Evolutionary conservation across 768 basidiomycete genomes (phyloP).

Genomic region (Boletus tomentosulus): DNA sequence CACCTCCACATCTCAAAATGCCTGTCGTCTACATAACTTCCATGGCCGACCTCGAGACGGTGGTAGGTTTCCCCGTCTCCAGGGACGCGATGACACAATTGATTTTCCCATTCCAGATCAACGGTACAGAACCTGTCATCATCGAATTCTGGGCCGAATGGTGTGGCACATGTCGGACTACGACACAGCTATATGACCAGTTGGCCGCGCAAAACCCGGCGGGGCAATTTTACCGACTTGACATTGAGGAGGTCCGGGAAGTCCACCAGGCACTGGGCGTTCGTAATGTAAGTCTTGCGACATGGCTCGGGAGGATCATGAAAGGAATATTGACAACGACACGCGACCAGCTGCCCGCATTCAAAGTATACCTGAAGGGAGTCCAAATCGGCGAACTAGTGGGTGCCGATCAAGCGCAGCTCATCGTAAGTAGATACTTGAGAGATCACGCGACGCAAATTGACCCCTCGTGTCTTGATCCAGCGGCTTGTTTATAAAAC

Average conservation of each 20-base stretch:
- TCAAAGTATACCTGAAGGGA: constrained; percentile 30
- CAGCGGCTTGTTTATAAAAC: constrained; percentile 28
- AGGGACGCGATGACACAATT: constrained; percentile 3
- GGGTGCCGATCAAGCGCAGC: constrained; percentile 23
- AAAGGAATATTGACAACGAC: constrained; percentile 11
- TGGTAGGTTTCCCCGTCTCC: constrained; percentile 10
- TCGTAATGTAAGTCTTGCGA: constrained; percentile 17
- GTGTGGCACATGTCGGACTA: constrained; percentile 23
- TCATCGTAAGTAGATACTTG: constrained; percentile 16
- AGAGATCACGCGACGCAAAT: constrained; percentile 8
- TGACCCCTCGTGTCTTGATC: constrained; percentile 16
- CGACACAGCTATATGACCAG: constrained; percentile 20
- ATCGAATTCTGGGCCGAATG: constrained; percentile 33
- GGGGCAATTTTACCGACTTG: constrained; percentile 29
- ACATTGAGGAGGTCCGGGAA: constrained; percentile 27
- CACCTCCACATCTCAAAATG: constrained; percentile 12
- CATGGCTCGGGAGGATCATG: constrained; percentile 10
- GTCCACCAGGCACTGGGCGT: constrained; percentile 21
- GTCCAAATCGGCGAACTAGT: constrained; percentile 28
- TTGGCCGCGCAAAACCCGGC: constrained; percentile 25
- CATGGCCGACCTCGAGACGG: constrained; percentile 24
- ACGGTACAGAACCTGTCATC: constrained; percentile 19
- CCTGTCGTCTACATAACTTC: constrained; percentile 23
- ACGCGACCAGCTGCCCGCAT: constrained; percentile 25
- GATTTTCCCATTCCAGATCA: constrained; percentile 17